Evolutionary conservation across 176 grass and related monocot species (phyloP).

Genomic region (bread wheat (Triticum aestivum)): DNA sequence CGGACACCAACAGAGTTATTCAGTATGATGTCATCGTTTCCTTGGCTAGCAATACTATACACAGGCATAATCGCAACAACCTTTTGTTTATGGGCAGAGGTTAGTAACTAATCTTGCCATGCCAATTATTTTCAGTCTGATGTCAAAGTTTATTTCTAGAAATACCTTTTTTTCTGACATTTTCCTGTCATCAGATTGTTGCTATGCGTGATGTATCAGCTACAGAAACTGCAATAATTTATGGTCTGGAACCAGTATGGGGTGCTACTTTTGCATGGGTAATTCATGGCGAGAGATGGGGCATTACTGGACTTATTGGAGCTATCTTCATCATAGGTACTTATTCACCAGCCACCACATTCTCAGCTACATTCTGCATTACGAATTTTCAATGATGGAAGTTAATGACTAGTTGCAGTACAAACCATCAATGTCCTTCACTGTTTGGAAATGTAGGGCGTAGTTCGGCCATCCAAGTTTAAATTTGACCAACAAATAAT

Average conservation of each 20-base stretch:
- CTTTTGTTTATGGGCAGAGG: slow-evolving; percentile 57
- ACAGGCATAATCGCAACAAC: slow-evolving; percentile 48
- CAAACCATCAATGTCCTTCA: not conserved
- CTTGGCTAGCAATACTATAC: slow-evolving; percentile 52
- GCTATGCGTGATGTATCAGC: slow-evolving; percentile 58
- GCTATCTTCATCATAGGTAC: slow-evolving; percentile 50
- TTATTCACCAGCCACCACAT: not conserved
- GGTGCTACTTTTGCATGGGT: slow-evolving; percentile 54
- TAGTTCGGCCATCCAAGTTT: not conserved
- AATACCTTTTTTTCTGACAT: not conserved
- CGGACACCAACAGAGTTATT: slow-evolving; percentile 19
- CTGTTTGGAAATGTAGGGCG: not conserved
- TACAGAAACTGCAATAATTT: slow-evolving; percentile 65
- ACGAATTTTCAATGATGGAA: not conserved
- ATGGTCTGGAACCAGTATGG: slow-evolving; percentile 60
- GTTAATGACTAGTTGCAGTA: not conserved
- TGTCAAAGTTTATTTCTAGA: not conserved
- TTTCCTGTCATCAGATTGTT: slow-evolving; percentile 35
- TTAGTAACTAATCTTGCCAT: slow-evolving; percentile 3
- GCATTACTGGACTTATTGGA: slow-evolving; percentile 41
- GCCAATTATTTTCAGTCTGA: not conserved
- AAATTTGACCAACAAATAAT: not conserved
- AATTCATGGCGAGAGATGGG: slow-evolving; percentile 55
- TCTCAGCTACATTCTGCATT: not conserved
- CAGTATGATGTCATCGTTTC: slow-evolving; percentile 20